A percentile compares a stretch with the other conserved stretches of the same genome.
These are phyloP conservation scores for Nothophytophthora sp. DNA, from an alignment of 352 stramenopile genomes.

Conservation along the genomic window DNA sequence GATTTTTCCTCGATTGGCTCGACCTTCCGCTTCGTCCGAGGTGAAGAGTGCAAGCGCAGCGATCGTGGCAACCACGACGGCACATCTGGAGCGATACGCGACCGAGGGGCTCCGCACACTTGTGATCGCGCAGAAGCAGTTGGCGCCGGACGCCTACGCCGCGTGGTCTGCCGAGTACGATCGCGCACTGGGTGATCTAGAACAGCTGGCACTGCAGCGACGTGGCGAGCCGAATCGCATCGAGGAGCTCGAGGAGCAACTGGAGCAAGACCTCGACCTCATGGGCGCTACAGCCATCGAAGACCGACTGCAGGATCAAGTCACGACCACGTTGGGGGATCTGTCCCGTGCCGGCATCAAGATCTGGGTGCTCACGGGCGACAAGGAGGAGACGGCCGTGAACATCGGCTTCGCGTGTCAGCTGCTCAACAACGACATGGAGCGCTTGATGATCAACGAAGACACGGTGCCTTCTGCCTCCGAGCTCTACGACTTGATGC, in stretches of 20 bases:
- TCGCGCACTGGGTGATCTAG: slow-evolving; percentile 65
- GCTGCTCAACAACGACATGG: slow-evolving; percentile 96
- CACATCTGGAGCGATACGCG: slow-evolving; percentile 85
- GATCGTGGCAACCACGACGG: slow-evolving; percentile 63
- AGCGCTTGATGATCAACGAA: slow-evolving; percentile 82
- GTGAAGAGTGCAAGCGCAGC: slow-evolving; percentile 1
- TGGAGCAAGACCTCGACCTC: slow-evolving; percentile 74
- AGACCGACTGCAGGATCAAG: slow-evolving; percentile 77
- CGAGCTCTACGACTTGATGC: slow-evolving; percentile 63
- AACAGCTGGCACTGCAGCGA: slow-evolving; percentile 63
- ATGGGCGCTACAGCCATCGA: slow-evolving; percentile 84
- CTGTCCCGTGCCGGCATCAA: slow-evolving; percentile 77
- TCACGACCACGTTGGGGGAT: slow-evolving; percentile 76
- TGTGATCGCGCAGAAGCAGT: slow-evolving; percentile 85
- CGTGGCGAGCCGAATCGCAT: slow-evolving; percentile 65
- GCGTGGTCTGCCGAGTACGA: slow-evolving; percentile 83
- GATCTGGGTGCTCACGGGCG: slow-evolving; percentile 86
- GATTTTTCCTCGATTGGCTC: slow-evolving; percentile 76
- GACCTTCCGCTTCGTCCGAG: slow-evolving; percentile 9
- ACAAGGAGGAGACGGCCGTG: slow-evolving; percentile 97
- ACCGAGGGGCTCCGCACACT: slow-evolving; percentile 88
- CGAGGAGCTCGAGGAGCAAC: slow-evolving; percentile 80
- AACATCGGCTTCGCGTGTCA: slow-evolving; percentile 97
- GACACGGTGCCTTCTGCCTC: slow-evolving; percentile 57
- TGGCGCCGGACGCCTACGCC: slow-evolving; percentile 61